These are phyloP conservation scores for Lactarius indigo DNA, from an alignment of 768 basidiomycete genomes.

Conservation along the genomic window DNA sequence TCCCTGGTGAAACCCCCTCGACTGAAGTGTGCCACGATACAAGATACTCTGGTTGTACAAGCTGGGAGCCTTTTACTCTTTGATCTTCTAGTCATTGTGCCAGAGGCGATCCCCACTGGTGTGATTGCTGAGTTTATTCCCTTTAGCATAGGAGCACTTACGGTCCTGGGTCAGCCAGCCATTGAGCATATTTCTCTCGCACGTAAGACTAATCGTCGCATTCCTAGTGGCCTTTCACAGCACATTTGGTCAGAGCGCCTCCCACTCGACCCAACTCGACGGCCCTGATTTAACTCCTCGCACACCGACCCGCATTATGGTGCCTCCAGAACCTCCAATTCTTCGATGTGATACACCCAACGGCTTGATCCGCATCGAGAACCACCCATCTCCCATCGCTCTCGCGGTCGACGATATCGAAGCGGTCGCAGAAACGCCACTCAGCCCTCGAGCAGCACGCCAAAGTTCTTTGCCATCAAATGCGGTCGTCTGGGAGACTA, in stretches of 20 bases:
- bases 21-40: constrained; percentile 24
- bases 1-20: constrained; percentile 30
- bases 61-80: constrained; percentile 41
- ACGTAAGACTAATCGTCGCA: constrained; percentile 5
- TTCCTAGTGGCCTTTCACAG: constrained; percentile 27
- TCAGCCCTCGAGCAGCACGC: neutral
- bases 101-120: constrained; percentile 35
- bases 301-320: neutral
- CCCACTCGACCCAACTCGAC: neutral
- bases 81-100: constrained; percentile 41
- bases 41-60: constrained; percentile 34
- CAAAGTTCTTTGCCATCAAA: neutral
- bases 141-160: constrained; percentile 39
- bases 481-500: neutral
- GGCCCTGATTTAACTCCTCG: neutral
- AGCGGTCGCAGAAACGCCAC: neutral
- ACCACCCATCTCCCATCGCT: neutral
- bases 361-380: neutral
- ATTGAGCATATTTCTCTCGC: constrained; percentile 4
- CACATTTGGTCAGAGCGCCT: neutral
- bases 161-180: constrained; percentile 41
- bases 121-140: constrained; percentile 41
- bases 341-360: neutral
- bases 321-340: neutral
- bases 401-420: constrained; percentile 7